Evolutionary conservation across 1,139 yeast genomes (phyloP), one percentile per base, ranked within the genome.

Genomic region (Sugiyamaella sp.): DNA sequence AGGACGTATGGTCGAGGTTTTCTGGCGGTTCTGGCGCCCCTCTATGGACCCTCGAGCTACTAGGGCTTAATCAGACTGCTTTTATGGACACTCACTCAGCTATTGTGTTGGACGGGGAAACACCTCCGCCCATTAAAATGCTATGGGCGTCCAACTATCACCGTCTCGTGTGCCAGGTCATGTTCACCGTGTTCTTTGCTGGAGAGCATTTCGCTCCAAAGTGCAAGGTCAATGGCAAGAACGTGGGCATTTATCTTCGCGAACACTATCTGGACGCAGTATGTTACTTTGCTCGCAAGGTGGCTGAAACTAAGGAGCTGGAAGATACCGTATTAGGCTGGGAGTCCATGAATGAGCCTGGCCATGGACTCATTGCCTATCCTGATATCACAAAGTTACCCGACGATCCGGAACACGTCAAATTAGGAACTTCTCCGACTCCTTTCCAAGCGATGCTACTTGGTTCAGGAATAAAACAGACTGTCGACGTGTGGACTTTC

Each of bases 11-110:
- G 97, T 84, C 93, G 2, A 75, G 97, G 51, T 86, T 76, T 65
- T 75, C 83, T 21, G 97, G 97, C 12, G 97, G 97, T 3, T 84
- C 90, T 55, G 97, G 97, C 17, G 96, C 97, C 2, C 97, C 97
- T 0, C 64, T 87, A 65, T 90, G 97, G 97, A 89, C 97, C 0
- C 70, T 89, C 8, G 84, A 86, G 61, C 91, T 93, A 14, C 95
- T 90, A 1, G 97, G 97, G 0, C 72, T 90, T 39, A 81, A 90
- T 54, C 95, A 95, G 0, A 73, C 70, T 17, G 71, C 80, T 21
- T 86, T 89, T 63, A 70, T 79, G 4, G 74, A 62, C 0, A 86
- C 93, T 1, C 86, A 85, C 57, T 95, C 96, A 0, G 90, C 96
- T 0, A 71, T 88, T 12, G 52, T 48, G 5, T 14, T 10, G 4